Percentiles rank a stretch among this genome's conserved stretches.
These are phyloP conservation scores for Hypoxylon fragiforme DNA, from an alignment of 495 filamentous ascomycete species.

Conservation along the genomic window DNA sequence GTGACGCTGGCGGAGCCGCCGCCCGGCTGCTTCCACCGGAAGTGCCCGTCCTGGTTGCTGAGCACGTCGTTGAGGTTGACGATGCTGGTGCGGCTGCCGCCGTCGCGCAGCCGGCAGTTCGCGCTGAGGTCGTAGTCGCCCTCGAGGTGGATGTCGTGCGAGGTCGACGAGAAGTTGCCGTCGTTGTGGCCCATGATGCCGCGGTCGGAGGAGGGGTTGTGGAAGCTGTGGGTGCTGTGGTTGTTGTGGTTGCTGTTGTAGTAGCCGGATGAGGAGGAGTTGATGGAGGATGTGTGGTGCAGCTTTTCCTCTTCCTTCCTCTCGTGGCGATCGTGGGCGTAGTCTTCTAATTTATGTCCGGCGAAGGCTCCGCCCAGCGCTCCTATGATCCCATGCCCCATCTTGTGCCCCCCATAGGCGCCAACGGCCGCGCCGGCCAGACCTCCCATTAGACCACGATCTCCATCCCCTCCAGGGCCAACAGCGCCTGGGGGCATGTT, in stretches of 20 bases:
- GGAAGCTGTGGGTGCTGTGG: background rate
- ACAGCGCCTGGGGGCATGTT: background rate
- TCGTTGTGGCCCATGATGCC: conserved; percentile 23
- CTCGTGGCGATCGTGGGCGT: conserved; percentile 42
- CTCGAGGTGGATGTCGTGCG: conserved; percentile 40
- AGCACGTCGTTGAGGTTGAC: conserved; percentile 41
- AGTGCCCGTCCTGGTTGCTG: conserved; percentile 39
- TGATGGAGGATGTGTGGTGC: conserved; percentile 3
- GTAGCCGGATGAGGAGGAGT: conserved; percentile 7
- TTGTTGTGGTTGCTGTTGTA: background rate
- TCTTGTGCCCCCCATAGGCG: conserved; percentile 40
- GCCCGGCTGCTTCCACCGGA: conserved; percentile 31
- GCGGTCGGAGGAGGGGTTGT: conserved; percentile 3
- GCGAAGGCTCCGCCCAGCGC: conserved; percentile 42
- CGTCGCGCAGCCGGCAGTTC: conserved; percentile 36
- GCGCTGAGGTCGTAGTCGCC: conserved; percentile 41
- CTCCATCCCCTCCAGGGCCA: conserved; percentile 28
- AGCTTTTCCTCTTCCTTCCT: conserved; percentile 41
- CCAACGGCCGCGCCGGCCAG: conserved; percentile 41
- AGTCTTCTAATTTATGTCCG: conserved; percentile 45
- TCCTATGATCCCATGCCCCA: conserved; percentile 42
- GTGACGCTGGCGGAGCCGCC: conserved; percentile 19
- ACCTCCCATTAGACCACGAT: conserved; percentile 42
- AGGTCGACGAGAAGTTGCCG: conserved; percentile 40
- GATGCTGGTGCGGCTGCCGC: conserved; percentile 34